Conservation (phyloP, 2,329 filamentous ascomycete genomes). For the Diaporthe vaccinii region DNA sequence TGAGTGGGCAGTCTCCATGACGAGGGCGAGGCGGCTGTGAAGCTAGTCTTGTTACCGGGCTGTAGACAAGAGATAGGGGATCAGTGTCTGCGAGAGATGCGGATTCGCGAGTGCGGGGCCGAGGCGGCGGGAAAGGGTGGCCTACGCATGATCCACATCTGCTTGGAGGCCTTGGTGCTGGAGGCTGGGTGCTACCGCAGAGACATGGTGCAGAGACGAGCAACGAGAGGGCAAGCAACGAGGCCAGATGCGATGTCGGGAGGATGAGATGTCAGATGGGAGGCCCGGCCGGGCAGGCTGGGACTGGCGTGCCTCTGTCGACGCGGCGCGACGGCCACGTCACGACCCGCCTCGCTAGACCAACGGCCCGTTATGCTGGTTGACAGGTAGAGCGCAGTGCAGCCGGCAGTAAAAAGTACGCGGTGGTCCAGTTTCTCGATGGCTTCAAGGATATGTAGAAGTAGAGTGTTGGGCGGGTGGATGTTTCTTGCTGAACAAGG, state of each 20-base stretch:
- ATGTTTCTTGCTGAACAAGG: neutral
- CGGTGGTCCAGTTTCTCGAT: neutral
- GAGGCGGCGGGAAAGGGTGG: neutral
- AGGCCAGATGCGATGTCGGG: neutral
- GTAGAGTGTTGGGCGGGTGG: neutral
- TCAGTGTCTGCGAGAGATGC: neutral
- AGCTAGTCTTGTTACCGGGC: neutral
- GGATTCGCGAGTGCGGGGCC: neutral
- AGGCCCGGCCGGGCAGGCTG: neutral
- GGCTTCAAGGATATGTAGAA: neutral
- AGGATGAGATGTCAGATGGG: neutral
- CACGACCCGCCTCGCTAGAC: neutral
- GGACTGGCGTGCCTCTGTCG: neutral
- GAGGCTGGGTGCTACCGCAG: neutral
- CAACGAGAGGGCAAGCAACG: no score
- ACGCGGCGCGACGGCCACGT: conserved; percentile 14
- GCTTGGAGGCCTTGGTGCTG: neutral
- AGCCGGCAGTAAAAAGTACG: neutral
- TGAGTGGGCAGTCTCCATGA: conserved; percentile 12
- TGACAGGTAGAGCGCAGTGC: neutral
- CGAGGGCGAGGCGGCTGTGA: neutral
- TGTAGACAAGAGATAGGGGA: neutral
- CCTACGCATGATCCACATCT: conserved; percentile 10
- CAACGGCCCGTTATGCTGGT: neutral
- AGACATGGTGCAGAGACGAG: neutral